These are phyloP conservation scores for Termitomyces titanicus DNA, from an alignment of 768 basidiomycete genomes.

Conservation along the genomic window DNA sequence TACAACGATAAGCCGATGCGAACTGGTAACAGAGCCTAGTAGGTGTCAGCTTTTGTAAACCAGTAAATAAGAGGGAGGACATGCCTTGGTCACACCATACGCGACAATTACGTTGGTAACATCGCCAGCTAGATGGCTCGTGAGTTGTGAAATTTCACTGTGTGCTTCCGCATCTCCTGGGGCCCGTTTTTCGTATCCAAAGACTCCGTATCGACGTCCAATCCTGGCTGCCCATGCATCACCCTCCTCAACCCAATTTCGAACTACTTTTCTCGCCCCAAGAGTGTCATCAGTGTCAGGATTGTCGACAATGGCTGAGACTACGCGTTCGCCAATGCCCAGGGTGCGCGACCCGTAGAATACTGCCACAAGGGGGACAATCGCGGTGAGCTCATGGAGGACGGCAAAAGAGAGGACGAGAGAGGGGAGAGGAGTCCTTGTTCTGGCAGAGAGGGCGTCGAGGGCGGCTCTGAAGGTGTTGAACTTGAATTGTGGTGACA, in stretches of 20 bases:
- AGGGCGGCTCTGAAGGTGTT: constrained; percentile 53
- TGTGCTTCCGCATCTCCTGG: constrained; percentile 24
- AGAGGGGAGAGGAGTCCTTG: constrained; percentile 74
- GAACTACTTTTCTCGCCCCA: constrained; percentile 43
- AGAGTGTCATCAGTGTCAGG: constrained; percentile 12
- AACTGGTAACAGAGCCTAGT: constrained; percentile 68
- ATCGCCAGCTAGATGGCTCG: constrained; percentile 60
- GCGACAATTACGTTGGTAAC: constrained; percentile 82
- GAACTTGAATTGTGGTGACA: constrained; percentile 26
- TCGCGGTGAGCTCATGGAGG: constrained; percentile 82
- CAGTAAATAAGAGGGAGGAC: neutral
- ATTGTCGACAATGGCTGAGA: constrained; percentile 33
- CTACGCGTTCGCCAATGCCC: constrained; percentile 66
- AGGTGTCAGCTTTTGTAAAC: constrained; percentile 1
- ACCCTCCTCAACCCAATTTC: constrained; percentile 74
- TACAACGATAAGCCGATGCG: constrained; percentile 73
- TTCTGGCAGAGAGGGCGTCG: constrained; percentile 57
- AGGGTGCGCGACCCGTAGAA: constrained; percentile 68
- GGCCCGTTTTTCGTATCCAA: constrained; percentile 65
- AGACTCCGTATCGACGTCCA: constrained; percentile 74
- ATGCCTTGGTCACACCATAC: constrained; percentile 76
- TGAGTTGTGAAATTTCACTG: constrained; percentile 20
- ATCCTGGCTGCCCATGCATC: constrained; percentile 66
- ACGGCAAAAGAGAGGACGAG: constrained; percentile 75
- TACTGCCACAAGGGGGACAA: constrained; percentile 68